phyloP scores from a whole-genome alignment of 2,329 filamentous ascomycete species.

The Ophiostoma triangulosporum region DNA sequence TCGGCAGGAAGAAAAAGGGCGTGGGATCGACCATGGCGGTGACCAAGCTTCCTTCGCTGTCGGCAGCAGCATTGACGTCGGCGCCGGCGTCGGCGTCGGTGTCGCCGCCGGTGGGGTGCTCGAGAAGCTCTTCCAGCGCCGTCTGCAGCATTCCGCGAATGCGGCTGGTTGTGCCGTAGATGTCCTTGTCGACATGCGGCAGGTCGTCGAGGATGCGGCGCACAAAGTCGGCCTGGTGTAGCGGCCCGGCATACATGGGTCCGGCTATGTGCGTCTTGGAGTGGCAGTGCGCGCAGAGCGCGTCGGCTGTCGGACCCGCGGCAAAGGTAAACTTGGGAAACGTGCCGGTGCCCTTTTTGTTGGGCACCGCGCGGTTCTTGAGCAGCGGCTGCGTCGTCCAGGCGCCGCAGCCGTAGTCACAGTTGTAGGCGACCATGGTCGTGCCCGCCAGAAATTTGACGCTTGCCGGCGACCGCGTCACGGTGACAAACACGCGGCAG shows the following conservation, averaged over 20 bases:
- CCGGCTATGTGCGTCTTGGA: constrained; percentile 77
- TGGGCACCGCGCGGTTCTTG: constrained; percentile 49
- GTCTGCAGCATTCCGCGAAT: constrained; percentile 87
- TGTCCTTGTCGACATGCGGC: constrained; percentile 48
- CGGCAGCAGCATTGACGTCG: constrained; percentile 15
- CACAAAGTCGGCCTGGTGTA: constrained; percentile 78
- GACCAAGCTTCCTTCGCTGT: background rate
- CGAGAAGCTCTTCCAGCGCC: constrained; percentile 58
- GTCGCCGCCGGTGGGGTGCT: constrained; percentile 61
- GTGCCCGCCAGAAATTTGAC: constrained; percentile 87
- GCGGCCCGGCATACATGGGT: constrained; percentile 85
- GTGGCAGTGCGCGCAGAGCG: constrained; percentile 69
- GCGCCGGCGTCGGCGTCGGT: constrained; percentile 21
- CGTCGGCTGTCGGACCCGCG: constrained; percentile 52
- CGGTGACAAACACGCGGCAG: constrained; percentile 71
- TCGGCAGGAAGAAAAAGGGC: constrained; percentile 79
- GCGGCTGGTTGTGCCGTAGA: constrained; percentile 67
- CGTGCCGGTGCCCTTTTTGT: constrained; percentile 55
- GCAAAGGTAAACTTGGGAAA: constrained; percentile 71
- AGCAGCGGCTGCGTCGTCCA: constrained; percentile 75
- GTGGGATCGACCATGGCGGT: constrained; percentile 43
- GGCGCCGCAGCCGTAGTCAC: constrained; percentile 80
- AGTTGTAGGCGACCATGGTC: constrained; percentile 87
- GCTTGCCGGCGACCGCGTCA: constrained; percentile 65
- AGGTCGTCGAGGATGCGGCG: constrained; percentile 62